Conservation (phyloP, 495 filamentous ascomycete species). For the Penicillium bovifimosum region DNA sequence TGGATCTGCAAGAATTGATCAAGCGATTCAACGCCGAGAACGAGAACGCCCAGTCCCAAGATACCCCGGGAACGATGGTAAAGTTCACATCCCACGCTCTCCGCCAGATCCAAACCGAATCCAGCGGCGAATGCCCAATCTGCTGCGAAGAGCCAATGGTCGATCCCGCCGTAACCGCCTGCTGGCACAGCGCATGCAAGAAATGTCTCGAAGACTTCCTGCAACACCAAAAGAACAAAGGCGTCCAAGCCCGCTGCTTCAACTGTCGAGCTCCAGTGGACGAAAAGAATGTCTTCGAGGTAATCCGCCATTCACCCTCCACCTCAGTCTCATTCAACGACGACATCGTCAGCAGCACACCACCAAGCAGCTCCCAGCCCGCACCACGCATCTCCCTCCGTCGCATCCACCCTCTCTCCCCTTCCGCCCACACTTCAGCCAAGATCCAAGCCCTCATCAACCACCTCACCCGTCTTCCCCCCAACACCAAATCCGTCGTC, state of each 20-base stretch:
- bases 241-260: slow-evolving; percentile 73
- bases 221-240: slow-evolving; percentile 72
- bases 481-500: slow-evolving; percentile 80
- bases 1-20: slow-evolving; percentile 86
- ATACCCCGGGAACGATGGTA: slow-evolving; percentile 24
- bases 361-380: slow-evolving; percentile 27
- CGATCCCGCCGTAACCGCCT: slow-evolving; percentile 87
- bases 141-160: slow-evolving; percentile 93
- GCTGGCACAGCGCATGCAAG: slow-evolving; percentile 96
- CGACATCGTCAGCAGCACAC: slow-evolving; percentile 29
- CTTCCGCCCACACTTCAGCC: slow-evolving; percentile 56
- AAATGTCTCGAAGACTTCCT: slow-evolving; percentile 84
- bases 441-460: slow-evolving; percentile 78
- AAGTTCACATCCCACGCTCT: slow-evolving; percentile 83
- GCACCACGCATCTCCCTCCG: slow-evolving; percentile 71
- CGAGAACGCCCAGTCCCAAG: slow-evolving; percentile 48
- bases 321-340: slow-evolving; percentile 25
- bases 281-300: slow-evolving; percentile 81
- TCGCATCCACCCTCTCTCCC: slow-evolving; percentile 66
- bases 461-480: slow-evolving; percentile 63
- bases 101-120: slow-evolving; percentile 83
- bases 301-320: slow-evolving; percentile 54
- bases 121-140: slow-evolving; percentile 85
- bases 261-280: slow-evolving; percentile 82
- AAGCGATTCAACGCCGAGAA: slow-evolving; percentile 69